These are phyloP conservation scores for Alectoria sarmentosa DNA, from an alignment of 495 filamentous ascomycete species.

Conservation along the genomic window DNA sequence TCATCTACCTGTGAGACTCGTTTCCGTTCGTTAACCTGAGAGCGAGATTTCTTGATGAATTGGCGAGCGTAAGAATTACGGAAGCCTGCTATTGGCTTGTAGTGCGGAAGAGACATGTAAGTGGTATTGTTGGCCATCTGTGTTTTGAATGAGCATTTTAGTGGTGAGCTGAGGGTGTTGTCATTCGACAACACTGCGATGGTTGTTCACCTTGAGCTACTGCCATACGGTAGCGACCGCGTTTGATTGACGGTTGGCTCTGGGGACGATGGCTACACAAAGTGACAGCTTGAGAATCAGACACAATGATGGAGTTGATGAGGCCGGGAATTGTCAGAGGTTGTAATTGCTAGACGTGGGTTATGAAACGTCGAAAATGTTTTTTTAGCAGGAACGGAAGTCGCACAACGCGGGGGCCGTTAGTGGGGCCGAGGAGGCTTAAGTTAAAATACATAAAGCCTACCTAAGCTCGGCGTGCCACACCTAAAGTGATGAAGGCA, in stretches of 20 bases:
- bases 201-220: neutral
- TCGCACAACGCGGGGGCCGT: conserved; percentile 4
- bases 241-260: neutral
- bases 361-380: neutral
- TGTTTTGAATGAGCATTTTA: neutral
- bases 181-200: neutral
- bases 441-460: neutral
- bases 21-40: neutral
- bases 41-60: neutral
- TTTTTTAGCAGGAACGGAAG: neutral
- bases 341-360: neutral
- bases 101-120: neutral
- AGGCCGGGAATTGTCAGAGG: neutral
- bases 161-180: neutral
- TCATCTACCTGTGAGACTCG: neutral
- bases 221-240: neutral
- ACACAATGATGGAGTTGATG: neutral
- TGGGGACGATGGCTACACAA: neutral
- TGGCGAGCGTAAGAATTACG: neutral
- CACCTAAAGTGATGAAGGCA: neutral
- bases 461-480: neutral
- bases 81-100: neutral
- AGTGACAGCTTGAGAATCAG: neutral
- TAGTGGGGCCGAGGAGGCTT: neutral
- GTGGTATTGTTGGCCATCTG: neutral